Evolutionary conservation across 2,329 filamentous ascomycete genomes (phyloP).

Genomic region (Stagonosporopsis chrysanthemi): DNA sequence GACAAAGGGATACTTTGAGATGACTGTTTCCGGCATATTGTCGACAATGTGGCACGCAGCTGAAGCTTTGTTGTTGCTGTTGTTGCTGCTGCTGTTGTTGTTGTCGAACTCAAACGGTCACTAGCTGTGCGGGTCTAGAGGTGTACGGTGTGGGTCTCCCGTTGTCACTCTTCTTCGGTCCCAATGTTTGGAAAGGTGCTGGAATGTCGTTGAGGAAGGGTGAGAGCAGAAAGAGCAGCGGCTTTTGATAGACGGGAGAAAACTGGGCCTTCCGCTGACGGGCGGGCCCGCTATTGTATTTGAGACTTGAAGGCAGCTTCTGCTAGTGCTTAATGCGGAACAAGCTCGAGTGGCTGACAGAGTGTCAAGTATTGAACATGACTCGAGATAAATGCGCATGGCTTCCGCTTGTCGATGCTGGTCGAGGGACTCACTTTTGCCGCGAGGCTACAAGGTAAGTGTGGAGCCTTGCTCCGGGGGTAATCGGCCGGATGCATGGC

Average conservation of each 20-base stretch:
- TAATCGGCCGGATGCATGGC: slow-evolving; percentile 12
- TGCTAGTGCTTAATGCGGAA: slow-evolving; percentile 4
- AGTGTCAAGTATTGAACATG: slow-evolving; percentile 1
- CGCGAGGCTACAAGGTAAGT: background rate
- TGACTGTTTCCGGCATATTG: slow-evolving; percentile 21
- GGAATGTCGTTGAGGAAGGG: slow-evolving; percentile 3
- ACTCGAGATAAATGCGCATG: slow-evolving; percentile 5
- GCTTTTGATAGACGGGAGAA: slow-evolving; percentile 8
- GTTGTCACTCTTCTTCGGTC: slow-evolving; percentile 6
- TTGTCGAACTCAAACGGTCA: no score
- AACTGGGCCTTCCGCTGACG: slow-evolving; percentile 7
- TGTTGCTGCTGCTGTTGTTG: background rate
- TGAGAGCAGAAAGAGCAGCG: background rate
- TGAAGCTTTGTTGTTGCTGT: background rate
- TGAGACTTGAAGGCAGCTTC: background rate
- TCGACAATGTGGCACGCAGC: background rate
- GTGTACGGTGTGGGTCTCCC: slow-evolving; percentile 8
- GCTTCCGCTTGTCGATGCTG: background rate
- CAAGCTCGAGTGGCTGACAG: background rate
- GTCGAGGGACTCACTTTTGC: background rate
- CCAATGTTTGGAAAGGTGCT: background rate
- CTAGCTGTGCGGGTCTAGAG: background rate
- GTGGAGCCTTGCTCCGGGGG: background rate
- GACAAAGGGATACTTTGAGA: slow-evolving; percentile 25
- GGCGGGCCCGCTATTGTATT: slow-evolving; percentile 15